Conservation (phyloP, 2,329 filamentous ascomycete species). For the Emergomyces pasteurianus region DNA sequence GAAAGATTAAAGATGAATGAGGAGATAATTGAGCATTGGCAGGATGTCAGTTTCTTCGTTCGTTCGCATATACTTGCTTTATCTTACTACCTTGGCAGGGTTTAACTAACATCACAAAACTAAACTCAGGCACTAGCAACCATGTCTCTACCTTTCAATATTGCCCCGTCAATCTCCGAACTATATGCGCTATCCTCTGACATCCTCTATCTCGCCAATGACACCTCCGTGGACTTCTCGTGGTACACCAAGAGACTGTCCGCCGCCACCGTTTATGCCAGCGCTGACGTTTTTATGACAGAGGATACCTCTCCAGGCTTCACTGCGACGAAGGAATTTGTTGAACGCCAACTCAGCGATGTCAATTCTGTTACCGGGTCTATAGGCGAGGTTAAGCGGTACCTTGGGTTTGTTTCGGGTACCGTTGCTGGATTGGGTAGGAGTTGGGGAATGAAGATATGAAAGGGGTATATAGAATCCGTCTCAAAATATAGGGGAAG, state of each 20-base stretch:
- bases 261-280: conserved; percentile 57
- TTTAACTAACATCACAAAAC: not conserved
- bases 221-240: conserved; percentile 64
- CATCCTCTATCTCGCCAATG: conserved; percentile 78
- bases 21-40: conserved; percentile 64
- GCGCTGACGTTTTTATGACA: conserved; percentile 86
- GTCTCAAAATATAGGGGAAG: not conserved
- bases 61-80: not conserved
- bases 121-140: conserved; percentile 61
- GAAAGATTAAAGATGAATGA: conserved; percentile 64
- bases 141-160: conserved; percentile 74
- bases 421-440: conserved; percentile 69
- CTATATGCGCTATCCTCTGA: conserved; percentile 78
- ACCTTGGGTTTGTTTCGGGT: conserved; percentile 68
- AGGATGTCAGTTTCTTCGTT: conserved; percentile 53
- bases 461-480: conserved; percentile 5
- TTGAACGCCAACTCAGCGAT: conserved; percentile 64
- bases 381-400: conserved; percentile 56
- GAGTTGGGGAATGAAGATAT: conserved; percentile 79
- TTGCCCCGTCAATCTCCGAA: conserved; percentile 65
- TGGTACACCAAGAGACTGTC: conserved; percentile 72
- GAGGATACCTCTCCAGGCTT: conserved; percentile 67
- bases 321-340: conserved; percentile 64
- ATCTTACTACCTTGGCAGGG: not conserved
- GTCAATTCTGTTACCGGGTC: conserved; percentile 50